phyloP scores from a whole-genome alignment of 768 basidiomycete species.

The Chiua virens region DNA sequence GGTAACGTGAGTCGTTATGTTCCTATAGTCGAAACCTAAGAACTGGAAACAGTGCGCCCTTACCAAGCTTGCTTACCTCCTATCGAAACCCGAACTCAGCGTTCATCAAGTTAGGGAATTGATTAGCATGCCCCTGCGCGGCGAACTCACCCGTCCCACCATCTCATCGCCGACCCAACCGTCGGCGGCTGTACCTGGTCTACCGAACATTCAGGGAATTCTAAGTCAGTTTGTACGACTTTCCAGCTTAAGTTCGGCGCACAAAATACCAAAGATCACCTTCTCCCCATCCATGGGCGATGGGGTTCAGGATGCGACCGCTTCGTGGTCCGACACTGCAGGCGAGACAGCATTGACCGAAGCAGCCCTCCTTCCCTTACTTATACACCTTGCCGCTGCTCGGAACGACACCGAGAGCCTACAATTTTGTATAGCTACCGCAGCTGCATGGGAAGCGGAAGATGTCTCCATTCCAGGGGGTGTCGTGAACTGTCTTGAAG shows the following conservation, averaged over 20 bases:
- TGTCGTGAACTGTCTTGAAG: conserved; percentile 70
- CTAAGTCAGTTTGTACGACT: conserved; percentile 71
- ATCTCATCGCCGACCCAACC: conserved; percentile 43
- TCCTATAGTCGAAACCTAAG: neutral
- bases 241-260: conserved; percentile 44
- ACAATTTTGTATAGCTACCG: conserved; percentile 52
- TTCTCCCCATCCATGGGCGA: conserved; percentile 36
- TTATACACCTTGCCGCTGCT: conserved; percentile 78
- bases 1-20: conserved; percentile 38
- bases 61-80: conserved; percentile 84
- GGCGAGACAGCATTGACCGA: conserved; percentile 73
- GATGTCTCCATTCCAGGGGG: conserved; percentile 53
- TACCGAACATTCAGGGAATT: conserved; percentile 63
- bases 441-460: conserved; percentile 24
- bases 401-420: conserved; percentile 65
- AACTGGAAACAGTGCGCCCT: conserved; percentile 69
- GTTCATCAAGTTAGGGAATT: conserved; percentile 68
- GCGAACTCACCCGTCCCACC: conserved; percentile 72
- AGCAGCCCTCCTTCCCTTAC: conserved; percentile 68
- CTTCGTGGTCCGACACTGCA: conserved; percentile 78
- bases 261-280: conserved; percentile 36
- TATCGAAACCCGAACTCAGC: conserved; percentile 81
- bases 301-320: conserved; percentile 43
- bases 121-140: conserved; percentile 77
- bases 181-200: conserved; percentile 40